Base-by-base conservation (phyloP, 129 eudicot genomes). In the Calendula officinalis region DNA sequence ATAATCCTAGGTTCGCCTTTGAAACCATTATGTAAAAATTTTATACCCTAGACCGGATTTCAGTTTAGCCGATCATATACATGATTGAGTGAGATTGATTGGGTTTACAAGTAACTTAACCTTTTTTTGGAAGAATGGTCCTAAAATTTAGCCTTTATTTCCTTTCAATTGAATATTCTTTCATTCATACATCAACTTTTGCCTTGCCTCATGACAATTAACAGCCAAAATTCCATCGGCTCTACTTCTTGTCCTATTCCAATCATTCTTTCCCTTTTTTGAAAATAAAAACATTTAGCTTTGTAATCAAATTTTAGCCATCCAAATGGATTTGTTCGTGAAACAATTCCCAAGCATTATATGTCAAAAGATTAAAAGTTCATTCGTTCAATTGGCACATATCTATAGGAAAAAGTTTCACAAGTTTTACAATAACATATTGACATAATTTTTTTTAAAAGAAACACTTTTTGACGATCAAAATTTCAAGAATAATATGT, bases 171-270 rank as follows among this genome's bases (percentile, higher is more conserved):
- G 30, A 22, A 22, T 22, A 22, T 22, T 22, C 30, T 22, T 22
- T 22, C 56, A 62, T 62, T 72, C 70, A 62, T 16, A 13, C 64
- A 54, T 72, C 48, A 54, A 54, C 58, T 42, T 42, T 54, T 42
- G 40, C 53, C 70, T 53, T 42, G 7, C 46, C 33, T 53, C 51
- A 44, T 53, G 70, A 62, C 37, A 16, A 35, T n/a, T 22, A 36
- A 61, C 54, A 70, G 16, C 66, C 34, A 56, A 73, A 44, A 38
- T 65, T 65, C 65, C 13, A 35, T 34, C 4, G 17, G 58, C 64
- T 54, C 1, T 22, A 56, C 53, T 53, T 65, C 39, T 45, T 73
- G 78, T 56, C 78, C n/a, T 56, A 46, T 56, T 64, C 72, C 15
- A 39, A 45, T 56, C 32, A 63, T 64, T 64, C 60, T 49, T n/a